Conservation (phyloP, 75 land plant genomes). For the Azolla pinnata region DNA sequence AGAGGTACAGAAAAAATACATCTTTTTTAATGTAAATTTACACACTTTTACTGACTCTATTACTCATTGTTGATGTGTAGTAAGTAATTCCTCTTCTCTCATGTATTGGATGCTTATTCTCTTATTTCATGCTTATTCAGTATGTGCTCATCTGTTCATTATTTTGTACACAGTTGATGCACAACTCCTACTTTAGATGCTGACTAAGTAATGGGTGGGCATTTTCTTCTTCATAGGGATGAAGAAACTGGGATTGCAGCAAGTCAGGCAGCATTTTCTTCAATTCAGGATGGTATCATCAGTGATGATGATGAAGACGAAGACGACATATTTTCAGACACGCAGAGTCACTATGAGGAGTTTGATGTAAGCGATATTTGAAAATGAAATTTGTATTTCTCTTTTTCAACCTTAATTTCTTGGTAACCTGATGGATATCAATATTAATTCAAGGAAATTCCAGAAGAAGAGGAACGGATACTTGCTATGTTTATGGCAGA, state of each 20-base stretch:
- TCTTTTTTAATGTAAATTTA: background rate
- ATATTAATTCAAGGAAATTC: constrained; percentile 39
- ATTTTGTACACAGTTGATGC: too few species aligned
- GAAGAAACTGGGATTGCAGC: constrained; percentile 41
- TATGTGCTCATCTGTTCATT: too few species aligned
- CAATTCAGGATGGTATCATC: constrained; percentile 9
- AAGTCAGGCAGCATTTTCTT: constrained; percentile 30
- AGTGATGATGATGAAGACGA: constrained; percentile 60
- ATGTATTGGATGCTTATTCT: too few species aligned
- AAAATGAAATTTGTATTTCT: background rate
- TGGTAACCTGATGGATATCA: background rate
- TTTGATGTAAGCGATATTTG: constrained; percentile 21
- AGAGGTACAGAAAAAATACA: constrained; percentile 20
- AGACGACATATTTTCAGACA: constrained; percentile 50
- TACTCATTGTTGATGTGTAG: too few species aligned
- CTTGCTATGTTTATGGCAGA: constrained; percentile 63
- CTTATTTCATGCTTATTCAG: too few species aligned
- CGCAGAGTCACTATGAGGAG: constrained; percentile 39
- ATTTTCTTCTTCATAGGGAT: constrained; percentile 7
- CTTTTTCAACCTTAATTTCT: background rate
- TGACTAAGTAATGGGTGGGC: too few species aligned
- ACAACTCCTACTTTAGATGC: too few species aligned
- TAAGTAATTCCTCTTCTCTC: too few species aligned
- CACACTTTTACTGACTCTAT: too few species aligned
- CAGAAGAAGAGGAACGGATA: constrained; percentile 77